Base-by-base conservation (phyloP, 495 filamentous ascomycete species). In the Tuber calosporum region DNA sequence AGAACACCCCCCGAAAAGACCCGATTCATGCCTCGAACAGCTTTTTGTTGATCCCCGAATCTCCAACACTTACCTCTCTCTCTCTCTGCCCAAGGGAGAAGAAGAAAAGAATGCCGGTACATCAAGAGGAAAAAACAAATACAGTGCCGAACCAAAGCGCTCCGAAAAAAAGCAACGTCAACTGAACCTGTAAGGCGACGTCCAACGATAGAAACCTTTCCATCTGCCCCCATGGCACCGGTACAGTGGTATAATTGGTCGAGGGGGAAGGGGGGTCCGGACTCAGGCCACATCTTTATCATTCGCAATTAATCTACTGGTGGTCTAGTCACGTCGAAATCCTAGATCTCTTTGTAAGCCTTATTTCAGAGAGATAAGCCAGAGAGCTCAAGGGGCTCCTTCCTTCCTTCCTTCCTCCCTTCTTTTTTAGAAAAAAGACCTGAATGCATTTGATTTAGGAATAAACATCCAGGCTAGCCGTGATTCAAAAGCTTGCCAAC, bases 401-500 rank as follows among this genome's bases (percentile, higher is more conserved):
- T 58, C 26, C 8, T 62, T 53, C 9, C 13, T 45, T 45, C 19
- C 20, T 43, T 8, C 45, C 13, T 53, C 26, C 48, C 13, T 53
- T 53, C 26, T 26, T n/a, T n/a, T n/a, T n/a, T n/a, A n/a, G n/a
- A 26, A 62, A 62, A 62, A 62, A n/a, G 11, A 34, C 53, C 53
- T 13, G 26, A 34, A 62, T 34, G 26, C 53, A 34, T 34, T 62
- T 62, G 26, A 30, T 62, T 62, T 34, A 62, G 53, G 53, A 62
- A 62, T 62, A 34, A 62, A 34, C 26, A 34, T 34, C 53, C 53
- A 34, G 53, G 26, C 53, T 26, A 17, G 53, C 11, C 53, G 53
- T 34, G 53, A 62, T 62, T 34, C 53, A 62, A 62, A 62, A 34
- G 53, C 53, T 62, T 62, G 53, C 53, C 26, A 62, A 62, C 30